Base-by-base conservation (phyloP, 2,329 filamentous ascomycete genomes). In the Teratosphaeria zuluensis region DNA sequence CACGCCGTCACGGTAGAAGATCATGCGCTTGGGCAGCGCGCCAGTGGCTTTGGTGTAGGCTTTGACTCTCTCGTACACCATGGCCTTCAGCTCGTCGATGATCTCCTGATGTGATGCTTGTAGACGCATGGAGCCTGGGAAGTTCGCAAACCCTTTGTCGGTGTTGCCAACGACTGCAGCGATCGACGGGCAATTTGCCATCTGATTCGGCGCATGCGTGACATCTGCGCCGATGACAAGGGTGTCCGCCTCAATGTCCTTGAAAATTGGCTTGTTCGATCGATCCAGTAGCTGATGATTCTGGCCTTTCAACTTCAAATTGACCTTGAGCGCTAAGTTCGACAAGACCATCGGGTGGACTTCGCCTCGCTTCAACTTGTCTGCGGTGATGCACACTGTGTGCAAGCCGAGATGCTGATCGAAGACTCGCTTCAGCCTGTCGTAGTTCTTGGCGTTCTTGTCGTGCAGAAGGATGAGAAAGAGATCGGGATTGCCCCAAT, bases 1-100 rank as follows among this genome's bases (percentile, higher is more conserved):
- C 0, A 74, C 71, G 4, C 72, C 70, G 55, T 74, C 72, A 1
- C 72, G 67, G 52, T 73, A 72, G 58, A 72, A 64, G 12, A 72
- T 35, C n/a, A 72, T 57, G 48, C 31, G 46, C n/a, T 21, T 24
- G 14, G 55, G 55, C 7, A 57, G 28, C 24, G 46, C 14, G 7
- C 30, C 2, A 3, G 16, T 51, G 3, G 38, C 19, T 2, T 2
- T 2, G 1, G 38, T 30, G n/a, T 53, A 57, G n/a, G 55, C 46
- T 7, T 38, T 42, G 28, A 57, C 31, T 7, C 55, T 30, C 48
- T 57, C 55, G 11, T n/a, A 16, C 11, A 57, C 48, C 55, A 57
- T 57, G 4, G 63, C 4, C 57, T 59, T 2, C 4, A 60, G 48
- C 7, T 32, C 32, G 4, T 58, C 35, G 11, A 42, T 61, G 16